A percentile compares a stretch with the other conserved stretches of the same genome.
phyloP scores from a whole-genome alignment of 768 basidiomycete genomes.

The Amanita subjunquillea region DNA sequence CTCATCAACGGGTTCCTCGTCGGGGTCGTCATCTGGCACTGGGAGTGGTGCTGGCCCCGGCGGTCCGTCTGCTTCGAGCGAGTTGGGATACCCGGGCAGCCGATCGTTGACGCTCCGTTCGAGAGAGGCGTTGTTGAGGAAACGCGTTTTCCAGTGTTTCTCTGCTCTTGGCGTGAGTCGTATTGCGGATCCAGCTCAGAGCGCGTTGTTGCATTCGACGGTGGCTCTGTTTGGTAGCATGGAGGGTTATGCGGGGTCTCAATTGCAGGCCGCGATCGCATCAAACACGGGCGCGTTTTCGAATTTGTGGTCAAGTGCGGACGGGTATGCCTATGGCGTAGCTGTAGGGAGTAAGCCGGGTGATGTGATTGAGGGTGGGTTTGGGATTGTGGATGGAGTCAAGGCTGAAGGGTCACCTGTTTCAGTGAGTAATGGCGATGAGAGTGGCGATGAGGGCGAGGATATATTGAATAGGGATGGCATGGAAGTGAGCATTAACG shows the following conservation, averaged over 20 bases:
- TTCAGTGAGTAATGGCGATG: slow-evolving; percentile 25
- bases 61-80: slow-evolving; percentile 11
- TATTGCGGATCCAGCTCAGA: slow-evolving; percentile 77
- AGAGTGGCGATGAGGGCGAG: slow-evolving; percentile 20
- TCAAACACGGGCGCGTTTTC: slow-evolving; percentile 78
- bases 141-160: slow-evolving; percentile 87
- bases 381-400: slow-evolving; percentile 3
- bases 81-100: slow-evolving; percentile 24
- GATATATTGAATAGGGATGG: slow-evolving; percentile 65
- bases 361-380: slow-evolving; percentile 2
- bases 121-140: slow-evolving; percentile 74
- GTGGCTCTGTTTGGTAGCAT: slow-evolving; percentile 79
- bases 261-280: slow-evolving; percentile 87
- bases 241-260: slow-evolving; percentile 73
- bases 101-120: slow-evolving; percentile 49
- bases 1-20: not conserved
- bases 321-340: slow-evolving; percentile 85
- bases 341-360: slow-evolving; percentile 1
- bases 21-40: not conserved
- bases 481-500: slow-evolving; percentile 60
- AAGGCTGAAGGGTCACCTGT: slow-evolving; percentile 42
- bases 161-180: slow-evolving; percentile 67
- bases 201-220: slow-evolving; percentile 68
- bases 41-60: not conserved
- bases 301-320: slow-evolving; percentile 75